Conservation (phyloP, 352 stramenopile genomes). For the Phytopythium oedochilum region DNA sequence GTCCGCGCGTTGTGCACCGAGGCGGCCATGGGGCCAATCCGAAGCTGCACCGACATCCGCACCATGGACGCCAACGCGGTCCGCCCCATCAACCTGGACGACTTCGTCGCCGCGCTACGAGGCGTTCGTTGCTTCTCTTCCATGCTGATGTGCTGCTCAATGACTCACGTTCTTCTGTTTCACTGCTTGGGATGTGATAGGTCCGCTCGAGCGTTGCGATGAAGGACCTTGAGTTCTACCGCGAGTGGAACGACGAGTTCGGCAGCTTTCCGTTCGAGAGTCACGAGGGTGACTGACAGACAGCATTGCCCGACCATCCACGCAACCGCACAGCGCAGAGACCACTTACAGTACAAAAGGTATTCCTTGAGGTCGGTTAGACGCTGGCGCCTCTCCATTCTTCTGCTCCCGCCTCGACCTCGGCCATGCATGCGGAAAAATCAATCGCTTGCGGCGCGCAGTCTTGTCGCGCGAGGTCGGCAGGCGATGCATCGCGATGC, state of each 20-base stretch:
- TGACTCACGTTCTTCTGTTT: not conserved
- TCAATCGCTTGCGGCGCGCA: not conserved
- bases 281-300: conserved; percentile 30
- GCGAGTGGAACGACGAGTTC: conserved; percentile 93
- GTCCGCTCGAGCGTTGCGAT: conserved; percentile 94
- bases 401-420: conserved; percentile 2
- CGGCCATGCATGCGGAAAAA: not conserved
- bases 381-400: conserved; percentile 1
- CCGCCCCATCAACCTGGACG: conserved; percentile 91
- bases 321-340: not conserved
- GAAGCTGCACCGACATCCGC: conserved; percentile 70
- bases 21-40: conserved; percentile 97
- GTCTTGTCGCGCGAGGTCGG: not conserved
- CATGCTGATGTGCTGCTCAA: not conserved
- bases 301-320: no score
- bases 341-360: conserved; percentile 3
- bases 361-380: not conserved
- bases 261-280: conserved; percentile 85
- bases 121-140: conserved; percentile 36
- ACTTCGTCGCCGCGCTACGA: conserved; percentile 94
- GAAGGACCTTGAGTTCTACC: conserved; percentile 92
- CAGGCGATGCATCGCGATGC: not conserved
- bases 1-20: conserved; percentile 96
- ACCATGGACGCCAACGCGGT: conserved; percentile 90
- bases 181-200: conserved; percentile 17